These are phyloP conservation scores for Trichosporon sp. DNA, from an alignment of 1,284 basidiomycete genomes.

Conservation along the genomic window DNA sequence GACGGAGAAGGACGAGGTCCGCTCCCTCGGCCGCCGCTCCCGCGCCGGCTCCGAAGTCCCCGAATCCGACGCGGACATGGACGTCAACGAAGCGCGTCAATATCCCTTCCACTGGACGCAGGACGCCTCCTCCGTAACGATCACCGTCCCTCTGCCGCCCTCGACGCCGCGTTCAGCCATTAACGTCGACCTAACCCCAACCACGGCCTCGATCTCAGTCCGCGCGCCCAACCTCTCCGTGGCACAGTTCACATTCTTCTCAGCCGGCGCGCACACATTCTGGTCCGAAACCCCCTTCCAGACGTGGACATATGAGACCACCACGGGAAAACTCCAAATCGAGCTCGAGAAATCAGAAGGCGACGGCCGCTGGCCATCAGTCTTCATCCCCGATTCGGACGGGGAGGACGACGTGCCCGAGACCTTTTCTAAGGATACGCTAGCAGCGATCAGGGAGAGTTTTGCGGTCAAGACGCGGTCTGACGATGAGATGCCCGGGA, in stretches of 20 bases:
- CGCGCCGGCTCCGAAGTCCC: too few relatives aligned
- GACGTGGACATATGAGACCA: slow-evolving; percentile 79
- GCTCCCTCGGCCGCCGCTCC: too few relatives aligned
- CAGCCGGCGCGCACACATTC: slow-evolving; percentile 54
- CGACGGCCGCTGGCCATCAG: slow-evolving; percentile 72
- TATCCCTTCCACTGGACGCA: slow-evolving; percentile 89
- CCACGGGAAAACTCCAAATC: slow-evolving; percentile 66
- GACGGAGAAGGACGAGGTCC: too few relatives aligned
- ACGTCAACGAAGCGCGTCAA: slow-evolving; percentile 1
- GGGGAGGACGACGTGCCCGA: slow-evolving; percentile 67
- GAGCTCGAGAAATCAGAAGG: slow-evolving; percentile 73
- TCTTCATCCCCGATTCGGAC: slow-evolving; percentile 55
- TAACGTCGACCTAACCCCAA: slow-evolving; percentile 60
- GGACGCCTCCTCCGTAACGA: slow-evolving; percentile 68
- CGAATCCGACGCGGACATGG: slow-evolving; percentile 8
- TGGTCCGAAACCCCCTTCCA: slow-evolving; percentile 73
- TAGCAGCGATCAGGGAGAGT: slow-evolving; percentile 66
- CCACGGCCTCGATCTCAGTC: slow-evolving; percentile 54
- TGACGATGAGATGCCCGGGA: slow-evolving; percentile 25
- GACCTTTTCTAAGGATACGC: slow-evolving; percentile 76
- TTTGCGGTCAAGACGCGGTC: slow-evolving; percentile 29
- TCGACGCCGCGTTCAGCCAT: slow-evolving; percentile 61
- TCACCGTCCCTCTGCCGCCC: slow-evolving; percentile 73
- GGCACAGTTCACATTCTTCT: slow-evolving; percentile 55
- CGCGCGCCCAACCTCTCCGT: slow-evolving; percentile 44